Evolutionary conservation across 768 basidiomycete genomes (phyloP), one percentile per base, ranked within the genome.

Genomic region (Mycena polygramma): DNA sequence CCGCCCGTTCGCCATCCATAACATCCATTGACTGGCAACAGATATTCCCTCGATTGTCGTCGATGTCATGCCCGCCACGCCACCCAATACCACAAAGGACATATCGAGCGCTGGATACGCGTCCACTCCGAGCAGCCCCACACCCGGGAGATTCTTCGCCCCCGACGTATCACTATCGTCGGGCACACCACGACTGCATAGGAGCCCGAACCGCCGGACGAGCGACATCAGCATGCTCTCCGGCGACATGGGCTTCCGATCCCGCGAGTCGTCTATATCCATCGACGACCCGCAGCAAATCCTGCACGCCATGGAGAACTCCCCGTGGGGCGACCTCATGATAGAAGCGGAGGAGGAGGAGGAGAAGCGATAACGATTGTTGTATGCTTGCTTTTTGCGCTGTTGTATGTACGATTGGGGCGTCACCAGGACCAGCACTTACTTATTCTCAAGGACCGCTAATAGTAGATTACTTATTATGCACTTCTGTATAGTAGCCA

Each of bases 31-130:
- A 73, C 35, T 46, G 8, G 71, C 30, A 63, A 26, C 74, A 90
- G 92, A 89, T 61, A 90, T 94, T 57, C 92, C 92, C 11, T 89
- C 89, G 4, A 94, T 94, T 69, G 80, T 92, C 39, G 92, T 94
- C 15, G 90, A 91, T 61, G 82, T 80, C 46, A 82, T 87, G 63
- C 87, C 89, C 0, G 82, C 84, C 41, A 90, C 88, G 10, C 86
- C 88, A 0, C 86, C 88, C 0, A 79, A 81, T 45, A 83, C 81
- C 0, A 87, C 89, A 2, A 81, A 87, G 57, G 91, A 92, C 73
- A 90, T 91, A 39, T 86, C 88, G 7, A 86, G 85, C 48, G 80
- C 81, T 9, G 77, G 79, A 9, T 81, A 79, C 61, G 35, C 35
- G 19, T 66, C 75, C 49, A 55, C 80, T 1, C 83, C 84, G 14